Evolutionary conservation across 352 stramenopile genomes (phyloP).

Genomic region (Phytophthora aleatoria): DNA sequence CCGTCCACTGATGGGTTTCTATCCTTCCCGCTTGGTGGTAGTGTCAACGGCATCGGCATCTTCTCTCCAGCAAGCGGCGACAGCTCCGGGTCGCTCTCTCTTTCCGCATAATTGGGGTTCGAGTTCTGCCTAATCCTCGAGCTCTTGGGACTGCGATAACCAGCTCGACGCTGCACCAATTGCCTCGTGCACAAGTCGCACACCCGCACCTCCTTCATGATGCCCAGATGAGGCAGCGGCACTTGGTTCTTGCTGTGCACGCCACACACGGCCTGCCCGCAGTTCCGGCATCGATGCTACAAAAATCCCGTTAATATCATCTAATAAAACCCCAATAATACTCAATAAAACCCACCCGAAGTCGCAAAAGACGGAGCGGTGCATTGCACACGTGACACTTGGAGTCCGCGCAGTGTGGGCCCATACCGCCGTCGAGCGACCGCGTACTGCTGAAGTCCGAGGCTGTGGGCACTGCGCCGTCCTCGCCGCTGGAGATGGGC

Average conservation of each 20-base stretch:
- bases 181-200: conserved; percentile 76
- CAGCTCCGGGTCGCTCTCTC: conserved; percentile 41
- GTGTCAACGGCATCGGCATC: conserved; percentile 19
- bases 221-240: conserved; percentile 69
- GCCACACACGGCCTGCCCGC: conserved; percentile 61
- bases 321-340: conserved; percentile 5
- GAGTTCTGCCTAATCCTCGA: conserved; percentile 25
- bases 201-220: conserved; percentile 77
- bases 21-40: conserved; percentile 13
- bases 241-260: conserved; percentile 84
- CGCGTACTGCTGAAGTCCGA: conserved; percentile 21
- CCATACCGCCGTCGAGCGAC: conserved; percentile 23
- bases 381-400: conserved; percentile 77
- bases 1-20: conserved; percentile 9
- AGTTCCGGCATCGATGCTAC: conserved; percentile 74
- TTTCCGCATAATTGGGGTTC: conserved; percentile 19
- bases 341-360: conserved; percentile 49
- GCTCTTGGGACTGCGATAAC: conserved; percentile 57
- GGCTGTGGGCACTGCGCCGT: conserved; percentile 7
- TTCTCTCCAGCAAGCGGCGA: conserved; percentile 32
- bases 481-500: conserved; percentile 11
- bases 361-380: conserved; percentile 48
- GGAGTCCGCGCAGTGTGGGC: conserved; percentile 35
- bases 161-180: conserved; percentile 68
- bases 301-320: conserved; percentile 9